Evolutionary conservation across 352 stramenopile species (phyloP).

Genomic region (Phytopythium sindhum): DNA sequence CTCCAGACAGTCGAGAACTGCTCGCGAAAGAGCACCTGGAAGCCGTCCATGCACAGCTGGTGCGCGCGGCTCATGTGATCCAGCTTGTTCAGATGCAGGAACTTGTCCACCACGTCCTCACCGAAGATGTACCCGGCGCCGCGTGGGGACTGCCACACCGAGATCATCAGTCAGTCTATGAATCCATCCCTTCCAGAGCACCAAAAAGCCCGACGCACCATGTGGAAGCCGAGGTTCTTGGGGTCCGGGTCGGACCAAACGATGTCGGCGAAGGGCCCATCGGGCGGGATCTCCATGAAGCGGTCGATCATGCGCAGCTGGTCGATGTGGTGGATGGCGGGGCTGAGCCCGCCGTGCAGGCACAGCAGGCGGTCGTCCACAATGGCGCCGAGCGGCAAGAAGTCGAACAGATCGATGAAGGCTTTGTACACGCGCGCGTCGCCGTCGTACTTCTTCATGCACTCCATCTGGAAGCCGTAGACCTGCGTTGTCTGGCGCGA

Average conservation of each 20-base stretch:
- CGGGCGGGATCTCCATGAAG: constrained; percentile 76
- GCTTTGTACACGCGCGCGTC: constrained; percentile 71
- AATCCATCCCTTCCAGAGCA: constrained; percentile 11
- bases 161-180: constrained; percentile 39
- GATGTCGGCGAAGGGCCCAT: constrained; percentile 79
- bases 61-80: constrained; percentile 77
- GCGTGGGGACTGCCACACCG: constrained; percentile 44
- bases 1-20: constrained; percentile 84
- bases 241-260: constrained; percentile 82
- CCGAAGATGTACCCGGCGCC: constrained; percentile 88
- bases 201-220: constrained; percentile 26
- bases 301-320: constrained; percentile 90
- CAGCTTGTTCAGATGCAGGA: constrained; percentile 80
- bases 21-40: constrained; percentile 71
- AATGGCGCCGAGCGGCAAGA: constrained; percentile 76
- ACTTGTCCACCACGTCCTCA: constrained; percentile 81
- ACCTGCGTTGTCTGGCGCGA: constrained; percentile 77
- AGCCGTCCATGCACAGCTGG: constrained; percentile 86
- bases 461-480: constrained; percentile 85
- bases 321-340: constrained; percentile 83
- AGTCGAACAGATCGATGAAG: constrained; percentile 81
- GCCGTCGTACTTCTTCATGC: constrained; percentile 82
- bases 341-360: constrained; percentile 65
- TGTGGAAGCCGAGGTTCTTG: constrained; percentile 84
- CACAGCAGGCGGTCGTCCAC: constrained; percentile 63